Percentiles rank a stretch among this genome's conserved stretches.
Conservation (phyloP, 805 yeast genomes). For the Candida ovalis region DNA sequence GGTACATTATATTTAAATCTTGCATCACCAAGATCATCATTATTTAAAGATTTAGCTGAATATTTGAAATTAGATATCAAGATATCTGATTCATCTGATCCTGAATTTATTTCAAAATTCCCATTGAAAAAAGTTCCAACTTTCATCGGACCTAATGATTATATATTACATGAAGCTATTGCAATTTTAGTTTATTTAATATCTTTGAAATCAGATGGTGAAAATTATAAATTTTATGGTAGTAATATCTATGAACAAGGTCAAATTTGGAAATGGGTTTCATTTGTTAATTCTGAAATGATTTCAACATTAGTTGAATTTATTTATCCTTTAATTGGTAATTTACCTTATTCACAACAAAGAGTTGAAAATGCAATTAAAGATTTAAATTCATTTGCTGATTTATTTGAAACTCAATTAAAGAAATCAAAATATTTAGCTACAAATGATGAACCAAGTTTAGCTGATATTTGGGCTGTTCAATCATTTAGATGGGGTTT, state of each 20-base stretch:
- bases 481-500: slow-evolving; percentile 38
- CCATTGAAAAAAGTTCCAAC: slow-evolving; percentile 65
- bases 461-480: slow-evolving; percentile 37
- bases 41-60: slow-evolving; percentile 48
- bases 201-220: slow-evolving; percentile 32
- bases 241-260: slow-evolving; percentile 57
- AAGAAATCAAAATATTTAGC: slow-evolving; percentile 17
- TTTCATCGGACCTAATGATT: slow-evolving; percentile 60
- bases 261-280: slow-evolving; percentile 67
- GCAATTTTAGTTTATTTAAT: slow-evolving; percentile 51
- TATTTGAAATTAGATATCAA: slow-evolving; percentile 53
- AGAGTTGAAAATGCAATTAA: slow-evolving; percentile 18
- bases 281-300: slow-evolving; percentile 66
- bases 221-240: slow-evolving; percentile 47
- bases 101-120: slow-evolving; percentile 45
- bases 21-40: slow-evolving; percentile 32
- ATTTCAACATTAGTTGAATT: slow-evolving; percentile 41
- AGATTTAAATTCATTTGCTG: slow-evolving; percentile 4
- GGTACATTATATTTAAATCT: slow-evolving; percentile 3
- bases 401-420: slow-evolving; percentile 32
- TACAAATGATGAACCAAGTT: slow-evolving; percentile 29
- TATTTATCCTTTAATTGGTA: slow-evolving; percentile 59
- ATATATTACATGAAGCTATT: slow-evolving; percentile 60
- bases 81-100: slow-evolving; percentile 37
- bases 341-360: slow-evolving; percentile 65